Evolutionary conservation across 2,329 filamentous ascomycete genomes (phyloP).

Genomic region (Microdochium nivale): DNA sequence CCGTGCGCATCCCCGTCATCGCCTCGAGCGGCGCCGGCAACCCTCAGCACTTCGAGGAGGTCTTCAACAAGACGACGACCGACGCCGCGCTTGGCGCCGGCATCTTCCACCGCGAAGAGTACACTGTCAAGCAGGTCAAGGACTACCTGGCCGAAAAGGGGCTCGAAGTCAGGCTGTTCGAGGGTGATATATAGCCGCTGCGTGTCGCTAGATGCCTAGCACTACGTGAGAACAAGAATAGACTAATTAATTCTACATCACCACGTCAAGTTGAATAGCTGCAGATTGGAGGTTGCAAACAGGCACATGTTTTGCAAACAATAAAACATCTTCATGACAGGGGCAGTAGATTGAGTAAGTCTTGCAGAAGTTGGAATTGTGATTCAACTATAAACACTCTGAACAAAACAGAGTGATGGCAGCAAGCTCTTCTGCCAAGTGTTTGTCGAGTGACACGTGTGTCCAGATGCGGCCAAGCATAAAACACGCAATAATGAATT

Average conservation of each 20-base stretch:
- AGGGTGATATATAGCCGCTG: constrained; percentile 30
- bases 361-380: no score
- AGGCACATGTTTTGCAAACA: no score
- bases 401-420: neutral
- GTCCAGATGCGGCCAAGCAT: neutral
- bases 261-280: no score
- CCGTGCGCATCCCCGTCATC: constrained; percentile 87
- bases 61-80: constrained; percentile 76
- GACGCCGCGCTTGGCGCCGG: constrained; percentile 93
- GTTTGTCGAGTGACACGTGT: neutral
- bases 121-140: constrained; percentile 91
- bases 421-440: neutral
- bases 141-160: constrained; percentile 65
- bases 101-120: constrained; percentile 96
- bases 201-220: no score
- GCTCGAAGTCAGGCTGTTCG: constrained; percentile 71
- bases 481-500: neutral
- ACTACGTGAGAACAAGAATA: no score
- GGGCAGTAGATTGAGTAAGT: no score
- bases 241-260: no score
- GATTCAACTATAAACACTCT: neutral
- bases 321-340: no score
- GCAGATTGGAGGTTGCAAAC: neutral
- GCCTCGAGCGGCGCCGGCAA: constrained; percentile 87
- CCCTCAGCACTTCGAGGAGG: constrained; percentile 81